Conservation (phyloP, 2,329 filamentous ascomycete genomes). For the Sporothrix schenckii region DNA sequence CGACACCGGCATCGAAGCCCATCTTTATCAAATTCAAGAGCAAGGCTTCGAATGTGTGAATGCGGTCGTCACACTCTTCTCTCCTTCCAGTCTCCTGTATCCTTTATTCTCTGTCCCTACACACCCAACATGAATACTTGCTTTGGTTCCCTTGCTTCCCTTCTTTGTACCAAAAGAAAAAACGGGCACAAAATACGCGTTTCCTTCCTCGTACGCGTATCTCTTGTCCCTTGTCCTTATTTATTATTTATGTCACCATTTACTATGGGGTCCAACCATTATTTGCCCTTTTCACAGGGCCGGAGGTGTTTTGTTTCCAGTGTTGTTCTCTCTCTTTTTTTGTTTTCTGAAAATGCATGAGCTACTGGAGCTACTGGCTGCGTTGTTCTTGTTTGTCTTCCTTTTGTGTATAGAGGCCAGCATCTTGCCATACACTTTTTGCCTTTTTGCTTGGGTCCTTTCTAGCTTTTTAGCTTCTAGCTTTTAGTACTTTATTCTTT, state of each 20-base stretch:
- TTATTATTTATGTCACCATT: neutral
- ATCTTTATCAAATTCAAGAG: constrained; percentile 37
- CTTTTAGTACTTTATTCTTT: no score
- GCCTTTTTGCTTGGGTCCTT: neutral
- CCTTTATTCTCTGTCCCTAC: no score
- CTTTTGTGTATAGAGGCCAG: neutral
- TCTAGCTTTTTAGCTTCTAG: no score
- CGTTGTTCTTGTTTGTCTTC: neutral
- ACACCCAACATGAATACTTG: no score
- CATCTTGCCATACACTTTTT: neutral
- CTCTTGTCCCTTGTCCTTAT: no score
- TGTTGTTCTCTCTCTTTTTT: neutral
- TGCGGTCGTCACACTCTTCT: neutral
- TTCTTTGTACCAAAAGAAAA: constrained; percentile 19
- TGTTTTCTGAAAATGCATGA: neutral
- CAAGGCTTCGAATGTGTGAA: constrained; percentile 30
- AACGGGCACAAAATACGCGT: neutral
- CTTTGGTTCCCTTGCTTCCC: constrained; percentile 2
- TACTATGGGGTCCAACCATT: neutral
- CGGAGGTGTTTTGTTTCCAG: neutral
- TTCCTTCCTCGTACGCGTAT: neutral
- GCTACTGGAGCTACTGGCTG: constrained; percentile 1
- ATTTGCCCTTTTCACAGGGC: neutral
- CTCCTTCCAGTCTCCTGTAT: neutral
- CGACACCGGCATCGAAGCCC: constrained; percentile 28